Percentiles rank a stretch among this genome's conserved stretches.
Conservation (phyloP, 148 eudicot genomes). For the Rhododendron griersonianum region DNA sequence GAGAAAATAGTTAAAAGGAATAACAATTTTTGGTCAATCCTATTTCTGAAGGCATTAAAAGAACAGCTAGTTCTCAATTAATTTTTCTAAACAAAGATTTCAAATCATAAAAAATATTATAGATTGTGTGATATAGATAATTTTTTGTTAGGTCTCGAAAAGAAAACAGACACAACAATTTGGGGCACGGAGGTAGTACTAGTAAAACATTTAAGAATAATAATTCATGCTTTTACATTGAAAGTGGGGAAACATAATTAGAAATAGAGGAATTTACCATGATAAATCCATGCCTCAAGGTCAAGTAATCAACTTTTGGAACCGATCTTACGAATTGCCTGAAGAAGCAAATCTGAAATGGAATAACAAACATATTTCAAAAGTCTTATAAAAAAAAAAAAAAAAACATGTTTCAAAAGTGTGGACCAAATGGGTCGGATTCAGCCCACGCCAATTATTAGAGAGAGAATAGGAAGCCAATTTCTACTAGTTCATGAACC, state of each 20-base stretch:
- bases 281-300: conserved; percentile 59
- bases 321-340: conserved; percentile 60
- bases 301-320: conserved; percentile 60
- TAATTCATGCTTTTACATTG: not conserved
- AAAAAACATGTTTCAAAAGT: not conserved
- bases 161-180: too few relatives aligned
- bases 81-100: too few relatives aligned
- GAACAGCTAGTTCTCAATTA: too few relatives aligned
- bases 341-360: conserved; percentile 56
- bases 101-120: too few relatives aligned
- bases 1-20: not conserved
- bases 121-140: too few relatives aligned
- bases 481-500: not conserved
- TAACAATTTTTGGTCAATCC: too few relatives aligned
- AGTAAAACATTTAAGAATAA: too few relatives aligned
- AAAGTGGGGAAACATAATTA: not conserved
- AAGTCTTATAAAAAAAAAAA: too few relatives aligned
- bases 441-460: not conserved
- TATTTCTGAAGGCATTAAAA: too few relatives aligned
- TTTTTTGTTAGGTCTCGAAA: too few relatives aligned
- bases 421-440: not conserved
- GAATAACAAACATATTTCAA: not conserved
- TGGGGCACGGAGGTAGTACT: too few relatives aligned
- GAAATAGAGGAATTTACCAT: conserved; percentile 20
- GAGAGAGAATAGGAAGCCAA: not conserved